Base-by-base conservation (phyloP, 148 eudicot genomes). In the Heliosperma pusillum region DNA sequence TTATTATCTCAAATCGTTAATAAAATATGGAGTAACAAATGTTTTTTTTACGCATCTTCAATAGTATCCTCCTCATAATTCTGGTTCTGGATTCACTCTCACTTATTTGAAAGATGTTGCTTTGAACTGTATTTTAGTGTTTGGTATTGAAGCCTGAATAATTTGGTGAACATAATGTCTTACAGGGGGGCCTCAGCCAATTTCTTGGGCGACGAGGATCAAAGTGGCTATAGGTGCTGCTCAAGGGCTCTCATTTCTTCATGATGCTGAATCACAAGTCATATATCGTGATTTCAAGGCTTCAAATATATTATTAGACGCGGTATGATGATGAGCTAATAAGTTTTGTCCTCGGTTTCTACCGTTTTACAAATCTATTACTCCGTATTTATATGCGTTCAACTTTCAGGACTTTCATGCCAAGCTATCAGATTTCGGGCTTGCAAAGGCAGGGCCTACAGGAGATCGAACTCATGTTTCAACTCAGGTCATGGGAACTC, bases 221-320 rank as follows among this genome's bases (percentile, higher is more conserved):
- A 85, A 87, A 85, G 93, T 91, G 61, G 93, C 97, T 2, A 80
- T 86, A 53, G 97, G 91, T 77, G 97, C 93, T 73, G 93, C 97
- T 0, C 73, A 89, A 76, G 93, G 97, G 40, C 88, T 91, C 58
- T 82, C 90, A 27, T 91, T 91, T 78, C 83, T 90, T 70, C 92
- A 90, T 77, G 89, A 88, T 72, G 85, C 86, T 59, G 77, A 89
- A 81, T 73, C 75, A 47, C 89, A 81, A 88, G 92, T 90, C 81
- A 88, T 90, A 33, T 86, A 85, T 77, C 92, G 95, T 4, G 92
- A 88, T 79, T 88, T 90, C 66, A 90, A 90, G 85, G 88, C 89
- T 16, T 82, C 90, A 57, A 88, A 90, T 70, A 83, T 88, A 70
- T 82, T 90, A 57, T 82, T 90, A 56, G 95, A 88, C 61, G 88